Base-by-base conservation (phyloP, 441 rosid species). In the Viola pubescens region DNA sequence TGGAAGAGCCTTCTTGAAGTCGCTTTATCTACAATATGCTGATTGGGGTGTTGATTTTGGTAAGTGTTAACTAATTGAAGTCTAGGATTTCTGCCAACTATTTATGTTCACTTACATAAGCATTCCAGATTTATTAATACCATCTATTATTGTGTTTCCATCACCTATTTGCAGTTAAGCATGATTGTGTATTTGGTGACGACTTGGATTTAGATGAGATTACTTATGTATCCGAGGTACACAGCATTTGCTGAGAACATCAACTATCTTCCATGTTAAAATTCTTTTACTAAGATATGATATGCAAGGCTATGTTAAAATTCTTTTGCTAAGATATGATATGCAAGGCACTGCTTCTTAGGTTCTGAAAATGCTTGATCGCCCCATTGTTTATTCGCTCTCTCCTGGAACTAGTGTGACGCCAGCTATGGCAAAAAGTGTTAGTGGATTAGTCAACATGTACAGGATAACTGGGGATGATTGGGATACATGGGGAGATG, bases 1-100 rank as follows among this genome's bases (percentile, higher is more conserved):
- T 16, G 97, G 98, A 71, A 86, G 76, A 74, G 86, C 97, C 9
- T 89, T 92, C 82, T 77, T 92, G 76, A 81, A 79, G 73, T 92
- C 97, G 13, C 90, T 89, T 65, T 84, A 89, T 66, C 66, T 70
- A 62, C 92, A 84, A 65, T 89, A 87, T 69, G 90, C 91, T 0
- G 91, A 82, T 42, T 89, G 95, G 97, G 98, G 95, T 6, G 82
- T 92, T 16, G 98, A 92, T 82, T 89, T 92, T 59, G 87, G 97
- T 92, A 82, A 87, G 64, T 56, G 57, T 55, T 56, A 47, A 2
- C 2, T 50, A 53, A 7, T 7, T 52, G 38, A 45, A 51, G 58
- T 52, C 59, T 54, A 16, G 37, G 37, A 60, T 13, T 41, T 6
- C 43, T 13, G 6, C 7, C 4, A 10, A 26, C 38, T 42, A 42